These are phyloP conservation scores for Podila epigama DNA, from an alignment of 192 early-diverging fungal species.

Conservation along the genomic window DNA sequence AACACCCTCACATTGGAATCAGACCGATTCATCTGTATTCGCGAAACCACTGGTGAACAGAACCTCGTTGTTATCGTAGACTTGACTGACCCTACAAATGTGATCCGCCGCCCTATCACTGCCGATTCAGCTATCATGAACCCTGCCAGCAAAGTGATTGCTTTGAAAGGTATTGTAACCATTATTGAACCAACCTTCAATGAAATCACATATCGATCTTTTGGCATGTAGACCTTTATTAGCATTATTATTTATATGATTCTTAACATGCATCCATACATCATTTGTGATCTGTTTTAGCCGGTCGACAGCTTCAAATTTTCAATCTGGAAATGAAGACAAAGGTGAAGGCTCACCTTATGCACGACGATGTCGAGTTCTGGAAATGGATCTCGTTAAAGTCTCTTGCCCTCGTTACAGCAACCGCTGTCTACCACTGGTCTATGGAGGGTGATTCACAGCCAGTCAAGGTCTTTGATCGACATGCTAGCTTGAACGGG, in stretches of 20 bases:
- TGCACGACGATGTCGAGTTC: conserved; percentile 88
- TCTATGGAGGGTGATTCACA: conserved; percentile 89
- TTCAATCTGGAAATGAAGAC: conserved; percentile 97
- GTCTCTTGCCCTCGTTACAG: conserved; percentile 89
- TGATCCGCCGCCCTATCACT: conserved; percentile 91
- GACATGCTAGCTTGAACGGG: conserved; percentile 81
- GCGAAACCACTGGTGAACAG: conserved; percentile 72
- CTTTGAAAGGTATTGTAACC: conserved; percentile 82
- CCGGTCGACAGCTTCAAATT: conserved; percentile 90
- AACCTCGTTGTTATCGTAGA: conserved; percentile 97
- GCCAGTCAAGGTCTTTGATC: conserved; percentile 93
- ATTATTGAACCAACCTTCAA: not conserved
- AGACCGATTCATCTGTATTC: conserved; percentile 97
- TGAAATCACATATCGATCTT: too few relatives aligned
- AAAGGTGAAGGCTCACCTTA: conserved; percentile 92
- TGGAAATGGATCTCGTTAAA: conserved; percentile 96
- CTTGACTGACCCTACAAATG: conserved; percentile 82
- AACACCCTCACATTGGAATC: conserved; percentile 98
- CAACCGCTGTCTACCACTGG: conserved; percentile 94
- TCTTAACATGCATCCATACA: not conserved
- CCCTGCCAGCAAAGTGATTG: conserved; percentile 91
- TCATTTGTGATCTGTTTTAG: conserved; percentile 50
- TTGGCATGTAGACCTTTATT: not conserved
- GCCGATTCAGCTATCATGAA: conserved; percentile 99
- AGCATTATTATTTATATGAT: not conserved